Evolutionary conservation across 2,329 filamentous ascomycete species (phyloP).

Genomic region (Xylariaceae sp.): DNA sequence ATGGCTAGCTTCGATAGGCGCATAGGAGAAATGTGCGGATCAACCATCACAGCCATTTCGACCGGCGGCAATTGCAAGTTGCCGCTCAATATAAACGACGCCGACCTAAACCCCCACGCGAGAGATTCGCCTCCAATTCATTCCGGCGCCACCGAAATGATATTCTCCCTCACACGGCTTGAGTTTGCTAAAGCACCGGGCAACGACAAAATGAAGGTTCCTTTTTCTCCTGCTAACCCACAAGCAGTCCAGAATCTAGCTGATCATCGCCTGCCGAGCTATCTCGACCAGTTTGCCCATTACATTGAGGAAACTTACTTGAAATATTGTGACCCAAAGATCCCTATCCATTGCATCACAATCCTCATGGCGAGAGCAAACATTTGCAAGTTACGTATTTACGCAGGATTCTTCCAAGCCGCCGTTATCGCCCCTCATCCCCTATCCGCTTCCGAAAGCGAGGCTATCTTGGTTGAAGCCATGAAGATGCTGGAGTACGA

Average conservation of each 20-base stretch:
- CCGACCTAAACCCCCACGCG: slow-evolving; percentile 52
- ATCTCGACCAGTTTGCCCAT: slow-evolving; percentile 48
- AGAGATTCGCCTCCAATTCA: slow-evolving; percentile 49
- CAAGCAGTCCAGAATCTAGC: slow-evolving; percentile 44
- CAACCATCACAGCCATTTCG: slow-evolving; percentile 51
- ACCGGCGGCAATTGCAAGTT: slow-evolving; percentile 50
- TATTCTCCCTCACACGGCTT: slow-evolving; percentile 52
- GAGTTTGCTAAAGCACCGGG: slow-evolving; percentile 53
- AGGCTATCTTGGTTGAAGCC: slow-evolving; percentile 49
- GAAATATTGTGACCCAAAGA: slow-evolving; percentile 51
- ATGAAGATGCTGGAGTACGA: slow-evolving; percentile 57
- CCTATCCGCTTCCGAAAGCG: slow-evolving; percentile 44
- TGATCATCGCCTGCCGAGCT: slow-evolving; percentile 45
- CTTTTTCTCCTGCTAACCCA: slow-evolving; percentile 33
- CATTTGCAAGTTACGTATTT: slow-evolving; percentile 53
- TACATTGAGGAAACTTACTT: slow-evolving; percentile 55
- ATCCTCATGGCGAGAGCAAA: slow-evolving; percentile 51
- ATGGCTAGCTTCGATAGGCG: slow-evolving; percentile 64
- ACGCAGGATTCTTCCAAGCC: slow-evolving; percentile 48
- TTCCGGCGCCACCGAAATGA: slow-evolving; percentile 52
- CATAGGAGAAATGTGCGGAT: slow-evolving; percentile 60
- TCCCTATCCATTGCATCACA: slow-evolving; percentile 56
- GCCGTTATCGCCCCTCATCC: slow-evolving; percentile 36
- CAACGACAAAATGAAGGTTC: slow-evolving; percentile 39
- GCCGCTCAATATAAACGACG: slow-evolving; percentile 58